Percentiles rank a stretch among this genome's conserved stretches.
Conservation (phyloP, 2,329 filamentous ascomycete genomes). For the Colletotrichum cuscutae region DNA sequence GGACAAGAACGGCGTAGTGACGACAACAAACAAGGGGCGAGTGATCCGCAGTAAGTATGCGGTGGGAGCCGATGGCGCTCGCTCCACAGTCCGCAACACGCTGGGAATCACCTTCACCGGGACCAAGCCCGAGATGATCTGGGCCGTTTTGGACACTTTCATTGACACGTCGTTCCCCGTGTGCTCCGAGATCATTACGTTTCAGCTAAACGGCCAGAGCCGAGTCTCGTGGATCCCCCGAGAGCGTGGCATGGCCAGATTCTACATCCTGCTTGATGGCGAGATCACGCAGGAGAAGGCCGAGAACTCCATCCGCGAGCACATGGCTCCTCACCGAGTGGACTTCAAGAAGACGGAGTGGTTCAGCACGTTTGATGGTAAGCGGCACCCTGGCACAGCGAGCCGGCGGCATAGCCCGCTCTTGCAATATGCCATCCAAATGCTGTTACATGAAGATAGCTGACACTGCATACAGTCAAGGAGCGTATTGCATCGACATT, state of each 20-base stretch:
- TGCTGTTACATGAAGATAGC: neutral
- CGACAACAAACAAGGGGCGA: constrained; percentile 44
- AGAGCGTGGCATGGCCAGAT: constrained; percentile 57
- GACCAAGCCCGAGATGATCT: constrained; percentile 60
- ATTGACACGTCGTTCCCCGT: constrained; percentile 59
- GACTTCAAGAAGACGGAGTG: constrained; percentile 57
- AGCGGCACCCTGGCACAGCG: constrained; percentile 19
- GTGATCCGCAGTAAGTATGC: constrained; percentile 52
- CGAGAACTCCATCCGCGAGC: constrained; percentile 53
- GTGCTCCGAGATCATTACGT: constrained; percentile 58
- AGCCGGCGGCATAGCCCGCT: neutral
- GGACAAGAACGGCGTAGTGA: constrained; percentile 38
- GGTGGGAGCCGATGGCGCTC: constrained; percentile 63
- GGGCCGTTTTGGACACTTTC: constrained; percentile 59
- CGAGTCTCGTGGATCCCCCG: constrained; percentile 60
- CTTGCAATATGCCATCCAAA: neutral
- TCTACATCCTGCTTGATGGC: constrained; percentile 58
- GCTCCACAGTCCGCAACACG: constrained; percentile 55
- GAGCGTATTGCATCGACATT: constrained; percentile 64
- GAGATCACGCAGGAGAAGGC: constrained; percentile 53
- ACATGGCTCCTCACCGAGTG: constrained; percentile 54
- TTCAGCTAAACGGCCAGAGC: constrained; percentile 56
- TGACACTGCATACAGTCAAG: constrained; percentile 46
- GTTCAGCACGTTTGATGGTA: constrained; percentile 61
- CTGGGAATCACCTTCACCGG: constrained; percentile 54